phyloP scores from a whole-genome alignment of 23 red algal genomes.

The Gracilaria gracilis region DNA sequence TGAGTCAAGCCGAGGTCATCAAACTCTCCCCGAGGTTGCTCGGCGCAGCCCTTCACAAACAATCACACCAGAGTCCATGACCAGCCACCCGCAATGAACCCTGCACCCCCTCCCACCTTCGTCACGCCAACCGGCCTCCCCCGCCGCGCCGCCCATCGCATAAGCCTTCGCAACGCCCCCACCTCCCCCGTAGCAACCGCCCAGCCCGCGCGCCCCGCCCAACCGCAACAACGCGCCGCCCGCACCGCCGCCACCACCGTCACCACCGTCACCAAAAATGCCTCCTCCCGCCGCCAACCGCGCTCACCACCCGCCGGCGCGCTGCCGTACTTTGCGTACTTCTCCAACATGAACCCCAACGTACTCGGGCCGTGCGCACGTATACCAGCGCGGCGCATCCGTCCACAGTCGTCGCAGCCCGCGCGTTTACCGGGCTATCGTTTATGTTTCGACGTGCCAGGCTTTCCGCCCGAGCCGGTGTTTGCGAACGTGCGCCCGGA shows the following conservation, averaged over 20 bases:
- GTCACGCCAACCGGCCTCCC: neutral
- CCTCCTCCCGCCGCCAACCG: no score
- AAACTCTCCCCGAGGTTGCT: neutral
- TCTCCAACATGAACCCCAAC: constrained; percentile 87
- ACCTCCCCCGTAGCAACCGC: neutral
- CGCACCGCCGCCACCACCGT: neutral
- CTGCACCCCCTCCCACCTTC: neutral
- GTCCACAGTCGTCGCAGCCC: constrained; percentile 35
- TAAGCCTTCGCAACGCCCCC: neutral
- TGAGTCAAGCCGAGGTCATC: neutral
- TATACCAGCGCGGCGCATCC: constrained; percentile 49
- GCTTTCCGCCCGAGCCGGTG: constrained; percentile 75
- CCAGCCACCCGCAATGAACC: neutral
- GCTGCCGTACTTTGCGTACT: constrained; percentile 98
- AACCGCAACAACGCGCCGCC: no score
- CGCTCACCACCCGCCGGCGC: no score
- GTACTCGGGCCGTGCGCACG: constrained; percentile 64
- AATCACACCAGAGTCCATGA: neutral
- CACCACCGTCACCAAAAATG: no score
- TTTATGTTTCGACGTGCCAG: constrained; percentile 75
- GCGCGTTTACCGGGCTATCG: constrained; percentile 42
- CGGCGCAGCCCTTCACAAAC: neutral
- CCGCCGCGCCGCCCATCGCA: neutral
- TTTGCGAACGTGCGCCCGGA: constrained; percentile 70
- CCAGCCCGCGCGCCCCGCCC: no score